Evolutionary conservation across 257 asterid genomes (phyloP).

Genomic region (Buddleja alternifolia): DNA sequence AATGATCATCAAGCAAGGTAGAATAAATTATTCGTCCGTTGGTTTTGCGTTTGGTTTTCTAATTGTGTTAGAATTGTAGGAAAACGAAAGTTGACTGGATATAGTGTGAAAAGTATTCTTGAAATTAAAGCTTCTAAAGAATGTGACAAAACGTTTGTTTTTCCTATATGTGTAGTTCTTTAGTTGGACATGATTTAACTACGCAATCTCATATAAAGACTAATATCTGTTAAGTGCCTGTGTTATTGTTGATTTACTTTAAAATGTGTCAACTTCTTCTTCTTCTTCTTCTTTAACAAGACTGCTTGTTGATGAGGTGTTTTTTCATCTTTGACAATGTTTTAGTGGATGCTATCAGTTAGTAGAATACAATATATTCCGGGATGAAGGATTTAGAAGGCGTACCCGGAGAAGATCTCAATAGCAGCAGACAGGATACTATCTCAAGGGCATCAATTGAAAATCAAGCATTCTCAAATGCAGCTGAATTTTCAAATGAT

Average conservation of each 20-base stretch:
- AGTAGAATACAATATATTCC: too few species aligned
- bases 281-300: not conserved
- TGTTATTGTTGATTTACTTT: too few species aligned
- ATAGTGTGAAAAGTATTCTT: not conserved
- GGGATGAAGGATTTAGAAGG: not conserved
- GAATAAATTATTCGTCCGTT: not conserved
- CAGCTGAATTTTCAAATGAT: too few species aligned
- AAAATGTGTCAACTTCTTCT: not conserved
- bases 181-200: not conserved
- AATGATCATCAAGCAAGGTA: slow-evolving; percentile 19
- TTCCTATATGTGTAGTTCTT: not conserved
- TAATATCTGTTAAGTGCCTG: too few species aligned
- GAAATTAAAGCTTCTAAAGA: not conserved
- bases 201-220: not conserved
- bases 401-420: not conserved
- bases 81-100: not conserved
- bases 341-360: not conserved
- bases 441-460: too few species aligned
- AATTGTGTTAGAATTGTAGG: not conserved
- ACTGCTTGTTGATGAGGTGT: not conserved
- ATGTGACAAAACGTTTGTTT: not conserved
- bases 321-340: not conserved
- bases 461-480: too few species aligned
- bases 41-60: not conserved
- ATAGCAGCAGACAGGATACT: too few species aligned